Evolutionary conservation across 495 filamentous ascomycete genomes (phyloP).

Genomic region (Penicillium verhagenii): DNA sequence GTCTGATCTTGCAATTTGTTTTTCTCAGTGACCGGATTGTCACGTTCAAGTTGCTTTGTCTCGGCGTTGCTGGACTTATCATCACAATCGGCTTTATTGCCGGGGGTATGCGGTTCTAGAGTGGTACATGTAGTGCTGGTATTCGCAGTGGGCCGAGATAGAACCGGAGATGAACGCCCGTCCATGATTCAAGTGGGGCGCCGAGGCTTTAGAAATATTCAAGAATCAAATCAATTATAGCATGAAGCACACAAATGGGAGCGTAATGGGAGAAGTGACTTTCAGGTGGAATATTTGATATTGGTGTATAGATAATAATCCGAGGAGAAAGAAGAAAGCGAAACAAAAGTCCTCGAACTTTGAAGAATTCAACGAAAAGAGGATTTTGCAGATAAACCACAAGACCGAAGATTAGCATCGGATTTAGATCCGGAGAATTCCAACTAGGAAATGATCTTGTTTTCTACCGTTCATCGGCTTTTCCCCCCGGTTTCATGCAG

Average conservation of each 20-base stretch:
- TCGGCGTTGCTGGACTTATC: background rate
- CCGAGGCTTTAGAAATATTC: background rate
- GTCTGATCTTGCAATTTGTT: conserved; percentile 7
- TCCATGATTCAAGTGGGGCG: background rate
- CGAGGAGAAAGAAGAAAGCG: no score
- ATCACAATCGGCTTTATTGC: background rate
- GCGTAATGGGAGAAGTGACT: background rate
- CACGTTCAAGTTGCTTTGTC: background rate
- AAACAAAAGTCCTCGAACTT: no score
- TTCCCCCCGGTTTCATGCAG: background rate
- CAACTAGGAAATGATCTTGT: background rate
- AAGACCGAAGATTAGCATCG: background rate
- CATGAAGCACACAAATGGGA: no score
- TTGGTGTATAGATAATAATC: no score
- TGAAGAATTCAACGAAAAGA: no score
- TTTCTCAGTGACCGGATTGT: background rate
- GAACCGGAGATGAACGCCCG: background rate
- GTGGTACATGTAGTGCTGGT: background rate
- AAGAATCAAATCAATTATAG: no score
- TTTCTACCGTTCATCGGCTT: background rate
- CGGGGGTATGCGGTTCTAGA: background rate
- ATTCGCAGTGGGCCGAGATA: no score
- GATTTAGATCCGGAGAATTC: background rate
- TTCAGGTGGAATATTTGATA: no score
- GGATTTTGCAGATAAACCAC: background rate